A percentile compares a stretch with the other conserved stretches of the same genome.
These are phyloP conservation scores for Tulasnella calospora DNA, from an alignment of 768 basidiomycete species.

Conservation along the genomic window DNA sequence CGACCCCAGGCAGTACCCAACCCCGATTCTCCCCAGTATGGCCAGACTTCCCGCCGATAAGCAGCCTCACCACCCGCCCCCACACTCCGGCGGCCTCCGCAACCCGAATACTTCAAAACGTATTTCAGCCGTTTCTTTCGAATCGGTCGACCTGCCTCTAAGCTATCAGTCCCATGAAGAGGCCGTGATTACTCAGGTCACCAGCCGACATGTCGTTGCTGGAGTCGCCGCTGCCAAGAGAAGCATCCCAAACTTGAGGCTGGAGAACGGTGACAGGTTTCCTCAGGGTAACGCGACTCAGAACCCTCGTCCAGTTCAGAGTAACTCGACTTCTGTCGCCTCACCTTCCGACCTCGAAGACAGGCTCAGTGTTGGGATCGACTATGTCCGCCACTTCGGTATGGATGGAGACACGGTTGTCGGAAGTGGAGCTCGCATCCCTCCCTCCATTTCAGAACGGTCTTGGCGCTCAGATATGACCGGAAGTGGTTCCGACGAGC, in stretches of 20 bases:
- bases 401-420: conserved; percentile 1
- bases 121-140: not conserved
- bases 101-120: not conserved
- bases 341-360: not conserved
- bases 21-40: not conserved
- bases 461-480: conserved; percentile 10
- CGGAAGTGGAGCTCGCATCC: not conserved
- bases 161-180: conserved; percentile 9
- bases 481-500: not conserved
- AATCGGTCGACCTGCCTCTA: not conserved
- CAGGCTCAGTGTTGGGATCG: conserved; percentile 12
- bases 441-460: too few relatives aligned
- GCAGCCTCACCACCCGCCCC: too few relatives aligned
- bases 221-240: conserved; percentile 11
- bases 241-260: not conserved
- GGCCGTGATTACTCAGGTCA: conserved; percentile 7
- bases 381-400: conserved; percentile 15
- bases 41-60: not conserved
- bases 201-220: conserved; percentile 9
- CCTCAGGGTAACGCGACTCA: not conserved
- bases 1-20: not conserved
- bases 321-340: not conserved
- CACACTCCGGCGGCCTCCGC: too few relatives aligned
- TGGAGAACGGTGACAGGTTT: not conserved
- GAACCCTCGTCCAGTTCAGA: too few relatives aligned